Conservation (phyloP, 495 filamentous ascomycete species). For the Aspergillus taichungensis region DNA sequence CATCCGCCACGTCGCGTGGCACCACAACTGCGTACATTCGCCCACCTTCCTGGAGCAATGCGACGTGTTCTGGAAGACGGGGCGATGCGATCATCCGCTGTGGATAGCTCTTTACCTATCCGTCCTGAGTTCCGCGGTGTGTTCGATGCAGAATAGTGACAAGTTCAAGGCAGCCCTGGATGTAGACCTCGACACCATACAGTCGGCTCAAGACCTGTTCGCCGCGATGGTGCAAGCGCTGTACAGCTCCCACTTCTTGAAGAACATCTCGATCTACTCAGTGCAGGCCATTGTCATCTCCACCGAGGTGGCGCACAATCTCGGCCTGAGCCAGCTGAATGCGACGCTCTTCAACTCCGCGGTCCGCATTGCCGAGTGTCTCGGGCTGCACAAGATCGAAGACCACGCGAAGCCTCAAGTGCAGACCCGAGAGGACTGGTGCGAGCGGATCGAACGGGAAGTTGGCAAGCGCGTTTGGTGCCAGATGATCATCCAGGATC, state of each 20-base stretch:
- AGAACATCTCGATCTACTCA: constrained; percentile 22
- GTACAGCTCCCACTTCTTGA: constrained; percentile 19
- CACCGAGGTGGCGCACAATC: constrained; percentile 37
- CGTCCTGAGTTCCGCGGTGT: constrained; percentile 20
- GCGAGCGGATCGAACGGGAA: constrained; percentile 26
- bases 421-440: constrained; percentile 18
- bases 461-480: constrained; percentile 36
- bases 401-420: constrained; percentile 9
- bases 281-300: constrained; percentile 38
- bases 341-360: constrained; percentile 30
- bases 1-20: constrained; percentile 20
- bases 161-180: constrained; percentile 12
- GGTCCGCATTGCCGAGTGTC: constrained; percentile 31
- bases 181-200: constrained; percentile 15
- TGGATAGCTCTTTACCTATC: constrained; percentile 25
- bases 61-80: constrained; percentile 19
- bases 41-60: constrained; percentile 25
- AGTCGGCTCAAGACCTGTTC: constrained; percentile 17
- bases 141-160: constrained; percentile 20
- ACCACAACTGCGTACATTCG: constrained; percentile 22
- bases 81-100: constrained; percentile 20
- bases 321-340: constrained; percentile 37
- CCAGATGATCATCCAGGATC: constrained; percentile 39
- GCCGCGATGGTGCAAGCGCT: constrained; percentile 22
- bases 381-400: constrained; percentile 26